These are phyloP conservation scores for Yamadazyma tumulicola DNA, from an alignment of 805 yeast species.

Conservation along the genomic window DNA sequence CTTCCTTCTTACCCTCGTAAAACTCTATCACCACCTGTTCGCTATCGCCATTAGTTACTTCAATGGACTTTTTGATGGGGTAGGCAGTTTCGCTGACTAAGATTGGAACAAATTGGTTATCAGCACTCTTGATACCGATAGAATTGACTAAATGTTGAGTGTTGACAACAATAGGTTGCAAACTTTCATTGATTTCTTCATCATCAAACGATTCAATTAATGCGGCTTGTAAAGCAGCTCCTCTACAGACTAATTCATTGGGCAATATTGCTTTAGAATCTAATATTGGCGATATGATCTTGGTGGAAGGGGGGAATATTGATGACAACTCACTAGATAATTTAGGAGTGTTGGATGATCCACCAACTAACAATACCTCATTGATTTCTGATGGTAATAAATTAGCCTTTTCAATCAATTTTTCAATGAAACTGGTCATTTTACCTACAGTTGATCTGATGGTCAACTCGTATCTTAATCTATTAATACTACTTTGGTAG, in stretches of 20 bases:
- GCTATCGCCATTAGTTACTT: constrained; percentile 59
- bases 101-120: constrained; percentile 69
- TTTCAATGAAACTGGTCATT: constrained; percentile 73
- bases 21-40: constrained; percentile 62
- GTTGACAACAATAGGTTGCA: constrained; percentile 79
- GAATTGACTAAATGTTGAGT: constrained; percentile 84
- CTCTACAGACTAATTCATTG: constrained; percentile 84
- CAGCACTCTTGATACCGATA: constrained; percentile 76
- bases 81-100: constrained; percentile 81
- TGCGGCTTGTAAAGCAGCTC: constrained; percentile 96
- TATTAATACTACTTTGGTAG: constrained; percentile 88
- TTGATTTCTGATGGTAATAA: constrained; percentile 82
- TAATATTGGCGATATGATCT: constrained; percentile 68
- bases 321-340: constrained; percentile 69
- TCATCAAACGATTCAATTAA: constrained; percentile 77
- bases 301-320: constrained; percentile 78
- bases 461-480: constrained; percentile 87
- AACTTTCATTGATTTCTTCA: constrained; percentile 75
- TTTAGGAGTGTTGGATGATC: constrained; percentile 90
- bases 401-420: constrained; percentile 74
- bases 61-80: constrained; percentile 78
- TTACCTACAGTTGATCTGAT: constrained; percentile 74
- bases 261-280: constrained; percentile 83
- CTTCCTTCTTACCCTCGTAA: constrained; percentile 80
- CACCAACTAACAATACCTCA: constrained; percentile 91